These are phyloP conservation scores for Lonicera japonica DNA, from an alignment of 129 eudicot genomes.

Conservation along the genomic window DNA sequence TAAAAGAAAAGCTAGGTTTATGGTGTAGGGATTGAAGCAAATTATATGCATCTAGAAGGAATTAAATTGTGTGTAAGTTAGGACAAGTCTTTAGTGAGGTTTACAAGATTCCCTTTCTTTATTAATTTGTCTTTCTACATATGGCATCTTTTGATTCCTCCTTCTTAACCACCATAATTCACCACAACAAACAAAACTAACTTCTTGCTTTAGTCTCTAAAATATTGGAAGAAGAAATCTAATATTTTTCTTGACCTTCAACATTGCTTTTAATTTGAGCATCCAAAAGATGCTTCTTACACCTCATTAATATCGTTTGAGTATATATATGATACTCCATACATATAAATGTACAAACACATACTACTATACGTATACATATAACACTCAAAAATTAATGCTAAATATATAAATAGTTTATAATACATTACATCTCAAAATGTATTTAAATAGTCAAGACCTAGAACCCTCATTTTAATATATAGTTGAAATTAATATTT, in stretches of 20 bases:
- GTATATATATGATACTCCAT: background rate
- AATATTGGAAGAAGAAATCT: background rate
- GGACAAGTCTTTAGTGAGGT: constrained; percentile 11
- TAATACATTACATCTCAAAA: too few relatives aligned
- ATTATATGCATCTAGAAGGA: constrained; percentile 15
- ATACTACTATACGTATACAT: too few relatives aligned
- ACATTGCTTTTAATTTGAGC: background rate
- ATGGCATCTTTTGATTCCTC: constrained; percentile 32
- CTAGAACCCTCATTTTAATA: too few relatives aligned
- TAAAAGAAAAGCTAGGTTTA: too few relatives aligned
- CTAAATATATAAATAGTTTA: too few relatives aligned
- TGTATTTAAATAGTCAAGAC: too few relatives aligned
- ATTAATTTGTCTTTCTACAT: constrained; percentile 17
- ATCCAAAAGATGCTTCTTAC: background rate
- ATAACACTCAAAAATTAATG: too few relatives aligned
- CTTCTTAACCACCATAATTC: constrained; percentile 18
- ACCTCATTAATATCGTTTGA: background rate
- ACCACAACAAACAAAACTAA: constrained; percentile 2
- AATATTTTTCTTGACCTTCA: constrained; percentile 9
- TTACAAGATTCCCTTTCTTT: constrained; percentile 26
- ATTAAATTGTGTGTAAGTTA: background rate
- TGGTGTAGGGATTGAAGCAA: background rate
- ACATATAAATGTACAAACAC: background rate
- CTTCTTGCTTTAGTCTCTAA: too few relatives aligned
- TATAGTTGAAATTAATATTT: too few relatives aligned